A percentile compares a stretch with the other conserved stretches of the same genome.
These are phyloP conservation scores for Lyophyllum shimeji DNA, from an alignment of 768 basidiomycete genomes.

Conservation along the genomic window DNA sequence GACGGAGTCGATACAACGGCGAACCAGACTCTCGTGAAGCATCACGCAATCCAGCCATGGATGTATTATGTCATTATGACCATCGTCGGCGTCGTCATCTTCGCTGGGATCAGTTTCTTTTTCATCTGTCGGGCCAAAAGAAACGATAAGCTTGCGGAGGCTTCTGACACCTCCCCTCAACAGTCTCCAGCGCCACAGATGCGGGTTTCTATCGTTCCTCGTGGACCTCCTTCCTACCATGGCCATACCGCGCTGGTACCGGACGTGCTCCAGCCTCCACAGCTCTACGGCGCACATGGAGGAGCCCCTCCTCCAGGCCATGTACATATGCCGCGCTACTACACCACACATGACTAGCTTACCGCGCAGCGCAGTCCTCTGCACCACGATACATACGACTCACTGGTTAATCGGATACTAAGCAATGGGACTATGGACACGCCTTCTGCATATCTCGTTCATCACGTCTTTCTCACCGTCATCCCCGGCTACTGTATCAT, in stretches of 20 bases:
- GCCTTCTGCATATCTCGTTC: neutral
- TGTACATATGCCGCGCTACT: neutral
- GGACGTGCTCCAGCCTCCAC: neutral
- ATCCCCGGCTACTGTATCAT: neutral
- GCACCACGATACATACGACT: neutral
- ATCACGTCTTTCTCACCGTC: neutral
- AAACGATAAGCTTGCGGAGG: neutral
- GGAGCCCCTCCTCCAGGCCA: neutral
- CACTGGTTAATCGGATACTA: neutral
- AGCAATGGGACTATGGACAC: neutral
- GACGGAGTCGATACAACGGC: constrained; percentile 30
- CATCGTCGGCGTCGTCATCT: constrained; percentile 12
- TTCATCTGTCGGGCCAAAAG: constrained; percentile 10
- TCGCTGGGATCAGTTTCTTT: constrained; percentile 10
- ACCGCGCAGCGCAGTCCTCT: neutral
- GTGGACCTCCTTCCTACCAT: neutral
- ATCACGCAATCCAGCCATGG: constrained; percentile 2
- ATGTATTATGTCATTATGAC: constrained; percentile 21
- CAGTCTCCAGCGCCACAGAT: neutral
- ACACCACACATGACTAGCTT: neutral
- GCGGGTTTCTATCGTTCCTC: no score
- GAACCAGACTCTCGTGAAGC: constrained; percentile 7
- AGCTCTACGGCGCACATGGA: constrained; percentile 1
- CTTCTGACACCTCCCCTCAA: neutral
- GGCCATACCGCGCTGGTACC: neutral